These are phyloP conservation scores for Teratosphaeria destructans DNA, from an alignment of 2,329 filamentous ascomycete species.

Conservation along the genomic window DNA sequence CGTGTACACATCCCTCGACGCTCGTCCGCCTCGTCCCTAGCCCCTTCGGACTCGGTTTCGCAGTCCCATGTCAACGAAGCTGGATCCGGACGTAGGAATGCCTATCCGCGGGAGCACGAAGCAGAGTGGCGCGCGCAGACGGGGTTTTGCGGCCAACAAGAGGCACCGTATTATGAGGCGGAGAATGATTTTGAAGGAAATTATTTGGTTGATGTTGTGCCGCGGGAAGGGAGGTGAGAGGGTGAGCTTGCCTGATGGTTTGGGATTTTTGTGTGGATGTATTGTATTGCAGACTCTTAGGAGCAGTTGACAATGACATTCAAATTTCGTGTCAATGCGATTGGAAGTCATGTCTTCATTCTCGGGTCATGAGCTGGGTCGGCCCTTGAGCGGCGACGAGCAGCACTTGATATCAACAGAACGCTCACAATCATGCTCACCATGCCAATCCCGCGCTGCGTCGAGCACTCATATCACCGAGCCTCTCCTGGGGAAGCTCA, in stretches of 20 bases:
- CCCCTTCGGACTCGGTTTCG: slow-evolving; percentile 10
- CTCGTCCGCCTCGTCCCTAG: not conserved
- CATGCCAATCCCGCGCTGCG: not conserved
- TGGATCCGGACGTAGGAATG: not conserved
- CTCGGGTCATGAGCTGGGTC: not conserved
- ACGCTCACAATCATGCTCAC: not conserved
- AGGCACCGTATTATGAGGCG: not conserved
- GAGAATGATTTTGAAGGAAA: not conserved
- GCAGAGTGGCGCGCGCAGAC: not conserved
- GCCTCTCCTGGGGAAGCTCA: slow-evolving; percentile 67
- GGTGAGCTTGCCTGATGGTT: too few relatives aligned
- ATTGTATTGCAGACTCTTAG: not conserved
- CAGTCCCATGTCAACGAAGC: not conserved
- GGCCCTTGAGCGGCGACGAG: not conserved
- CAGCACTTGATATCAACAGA: not conserved
- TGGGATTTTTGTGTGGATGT: not conserved
- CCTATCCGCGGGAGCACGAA: not conserved
- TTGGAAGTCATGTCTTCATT: not conserved
- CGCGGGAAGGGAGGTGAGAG: not conserved
- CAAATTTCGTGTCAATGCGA: not conserved
- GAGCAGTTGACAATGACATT: not conserved
- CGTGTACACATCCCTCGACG: not conserved
- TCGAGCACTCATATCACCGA: slow-evolving; percentile 31
- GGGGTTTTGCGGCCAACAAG: not conserved
- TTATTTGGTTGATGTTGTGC: not conserved